Evolutionary conservation across 2,329 filamentous ascomycete genomes (phyloP), one percentile per base, ranked within the genome.

Genomic region (Bipolaris victoriae): DNA sequence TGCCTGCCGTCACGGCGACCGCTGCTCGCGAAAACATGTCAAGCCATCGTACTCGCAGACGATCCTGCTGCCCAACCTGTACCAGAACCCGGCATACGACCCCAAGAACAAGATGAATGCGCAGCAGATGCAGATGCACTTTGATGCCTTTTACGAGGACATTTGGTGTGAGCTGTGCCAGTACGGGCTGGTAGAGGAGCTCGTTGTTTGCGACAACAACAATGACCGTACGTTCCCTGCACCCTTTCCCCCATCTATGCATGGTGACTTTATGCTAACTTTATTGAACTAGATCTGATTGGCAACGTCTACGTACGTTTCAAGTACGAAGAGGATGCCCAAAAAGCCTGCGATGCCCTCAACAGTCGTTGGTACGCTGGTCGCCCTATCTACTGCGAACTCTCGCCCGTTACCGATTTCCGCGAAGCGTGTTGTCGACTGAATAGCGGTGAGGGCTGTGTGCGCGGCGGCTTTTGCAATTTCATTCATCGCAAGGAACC

Each of bases 81-180:
- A 99, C 85, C 95, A 98, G 80, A 99, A 99, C 84, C 95, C 95
- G 10, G 92, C 92, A 63, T 96, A 96, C 86, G 93, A 98, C 78
- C 88, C 91, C 46, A 96, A 96, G 82, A 95, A 89, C 84, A 95
- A 93, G 81, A 97, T 99, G 90, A 97, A 96, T 81, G 82, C 92
- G 6, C 89, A 87, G 68, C 95, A 99, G 83, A 89, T 98, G 77
- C 94, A 97, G 80, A 97, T 97, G 82, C 95, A 99, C 85, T 99
- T 99, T 77, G 95, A 99, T 80, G 95, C 95, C 73, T 99, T 99
- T 79, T 99, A 99, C 84, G 95, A 99, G 82, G 95, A 99, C 78
- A 92, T 99, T 67, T 99, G 95, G 94, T 98, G 94, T 82, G 95
- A 99, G 86, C 91, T 99, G 83, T 98, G 95, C 89, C 67, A 96